Evolutionary conservation across 1,284 basidiomycete genomes (phyloP), one percentile per base, ranked within the genome.

Genomic region (Moniliella sp.): DNA sequence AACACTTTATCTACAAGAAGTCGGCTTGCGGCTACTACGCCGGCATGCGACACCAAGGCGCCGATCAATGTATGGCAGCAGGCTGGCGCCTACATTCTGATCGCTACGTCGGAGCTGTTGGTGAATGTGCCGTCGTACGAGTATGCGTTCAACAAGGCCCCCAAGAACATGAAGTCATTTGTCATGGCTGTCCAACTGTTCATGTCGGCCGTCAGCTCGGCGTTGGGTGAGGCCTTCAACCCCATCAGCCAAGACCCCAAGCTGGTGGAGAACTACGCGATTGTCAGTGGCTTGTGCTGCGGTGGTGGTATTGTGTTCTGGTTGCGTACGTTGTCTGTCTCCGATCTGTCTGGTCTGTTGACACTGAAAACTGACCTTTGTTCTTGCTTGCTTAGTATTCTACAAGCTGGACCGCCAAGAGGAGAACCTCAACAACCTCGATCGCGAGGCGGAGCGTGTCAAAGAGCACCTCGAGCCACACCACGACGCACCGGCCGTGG

Each of bases 61-160:
- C 49, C 36, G 11, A 37, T 52, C 38, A 58, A 50, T 19, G 54
- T 67, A 23, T 63, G 62, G 61, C 51, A 54, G 33, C 64, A 65
- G 46, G 48, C 63, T n/a, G 65, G 65, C 4, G 48, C 64, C 7
- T 64, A 64, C 54, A 43, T 58, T 14, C 44, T 67, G n/a, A 63
- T 66, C 13, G 67, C 64, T 25, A 33, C 65, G 30, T 65, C 62
- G 12, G 67, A 67, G 64, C 80, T 86, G 52, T 69, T 86, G 33
- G 78, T 79, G 1, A 78, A 75, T 5, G 79, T 86, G 61, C 82
- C 79, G 12, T 62, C 62, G 32, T 51, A 66, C 43, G 81, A 86
- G 61, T 82, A 82, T 57, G 81, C 79, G n/a, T 82, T 78, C 65
- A 79, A 76, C 37, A 82, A 61, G 44, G 62, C 63, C 5, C 62